Base-by-base conservation (phyloP, 192 early-diverging fungal species). In the Podila minutissima region DNA sequence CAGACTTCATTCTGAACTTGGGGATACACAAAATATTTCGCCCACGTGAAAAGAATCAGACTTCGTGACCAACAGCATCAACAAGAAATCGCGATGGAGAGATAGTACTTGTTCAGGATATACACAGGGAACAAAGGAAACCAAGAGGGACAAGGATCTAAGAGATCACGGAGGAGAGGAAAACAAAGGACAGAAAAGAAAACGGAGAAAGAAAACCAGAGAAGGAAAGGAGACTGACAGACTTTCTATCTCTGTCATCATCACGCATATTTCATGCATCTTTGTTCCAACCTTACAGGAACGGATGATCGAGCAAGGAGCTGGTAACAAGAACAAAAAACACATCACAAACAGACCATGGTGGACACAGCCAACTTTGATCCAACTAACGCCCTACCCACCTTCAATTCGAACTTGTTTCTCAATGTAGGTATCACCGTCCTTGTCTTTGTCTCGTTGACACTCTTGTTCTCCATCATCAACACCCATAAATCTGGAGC, bases 401-500 rank as follows among this genome's bases (percentile, higher is more conserved):
- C 13, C 8, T 19, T 10, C 3, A 38, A 35, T 10, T 62, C n/a
- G 5, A 49, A 33, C 49, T 13, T 24, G 8, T 50, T 55, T 19
- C 59, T 63, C 2, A 24, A 24, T 12, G 26, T 70, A 79, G 75
- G 75, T 26, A 38, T 72, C 46, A 59, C 62, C 24, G 61, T 79
- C 29, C 70, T 79, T 26, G 70, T 79, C 19, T 68, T 79, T 41
- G 75, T 79, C 26, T 79, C 75, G 29, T 41, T 79, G 50, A 79
- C 75, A 5, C 66, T 79, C 31, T 69, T 79, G 17, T 79, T 79
- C 66, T 79, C 75, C 17, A 71, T 79, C 66, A 79, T 79, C 38
- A 79, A 79, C 66, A 79, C 75, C 15, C 75, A 79, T 59, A 81
- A 81, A 32, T 69, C 70, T 26, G 77, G 77, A 72, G 71, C 77